Conservation (phyloP, 768 basidiomycete species). For the Termitomyces sp. region DNA sequence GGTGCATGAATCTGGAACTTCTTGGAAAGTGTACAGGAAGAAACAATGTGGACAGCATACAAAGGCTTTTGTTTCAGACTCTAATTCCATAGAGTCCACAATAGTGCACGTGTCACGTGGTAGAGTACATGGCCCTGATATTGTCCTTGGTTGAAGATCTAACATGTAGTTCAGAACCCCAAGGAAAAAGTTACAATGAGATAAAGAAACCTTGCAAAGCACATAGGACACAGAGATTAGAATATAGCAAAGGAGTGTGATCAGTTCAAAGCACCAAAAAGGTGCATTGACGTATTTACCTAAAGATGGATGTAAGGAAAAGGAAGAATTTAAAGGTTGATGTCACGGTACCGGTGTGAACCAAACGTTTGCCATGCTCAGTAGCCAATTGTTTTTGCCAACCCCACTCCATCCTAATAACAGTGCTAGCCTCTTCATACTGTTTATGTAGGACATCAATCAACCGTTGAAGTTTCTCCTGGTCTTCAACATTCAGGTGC, state of each 20-base stretch:
- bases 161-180: not conserved
- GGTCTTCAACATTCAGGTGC: not conserved
- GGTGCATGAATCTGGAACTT: not conserved
- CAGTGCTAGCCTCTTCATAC: not conserved
- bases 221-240: not conserved
- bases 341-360: not conserved
- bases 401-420: not conserved
- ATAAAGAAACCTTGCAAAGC: not conserved
- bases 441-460: not conserved
- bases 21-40: not conserved
- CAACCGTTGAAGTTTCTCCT: not conserved
- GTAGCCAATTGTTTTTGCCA: not conserved
- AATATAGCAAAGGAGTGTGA: not conserved
- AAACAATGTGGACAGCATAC: not conserved
- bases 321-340: not conserved
- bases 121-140: not conserved
- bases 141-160: not conserved
- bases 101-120: not conserved
- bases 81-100: not conserved
- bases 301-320: not conserved
- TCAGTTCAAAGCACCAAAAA: not conserved
- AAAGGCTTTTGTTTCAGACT: not conserved
- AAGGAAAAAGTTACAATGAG: not conserved
- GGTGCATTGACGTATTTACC: not conserved
- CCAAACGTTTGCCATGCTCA: not conserved